Evolutionary conservation across 2,329 filamentous ascomycete species (phyloP).

Genomic region (Pezicula rhizophila): DNA sequence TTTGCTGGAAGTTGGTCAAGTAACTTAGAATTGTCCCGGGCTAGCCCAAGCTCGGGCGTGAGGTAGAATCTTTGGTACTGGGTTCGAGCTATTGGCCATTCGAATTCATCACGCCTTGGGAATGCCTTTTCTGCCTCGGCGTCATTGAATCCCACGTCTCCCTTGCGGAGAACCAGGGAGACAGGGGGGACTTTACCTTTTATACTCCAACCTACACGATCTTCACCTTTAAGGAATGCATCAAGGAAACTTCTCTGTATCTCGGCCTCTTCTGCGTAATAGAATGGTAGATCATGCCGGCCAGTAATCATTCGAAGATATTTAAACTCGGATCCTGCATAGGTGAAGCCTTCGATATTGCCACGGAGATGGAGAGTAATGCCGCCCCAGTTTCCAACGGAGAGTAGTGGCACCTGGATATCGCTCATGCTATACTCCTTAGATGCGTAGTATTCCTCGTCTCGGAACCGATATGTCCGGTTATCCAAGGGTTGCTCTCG

Average conservation of each 20-base stretch:
- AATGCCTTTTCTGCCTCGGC: slow-evolving; percentile 52
- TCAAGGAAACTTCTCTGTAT: slow-evolving; percentile 63
- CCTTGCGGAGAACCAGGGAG: slow-evolving; percentile 57
- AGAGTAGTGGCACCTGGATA: no score
- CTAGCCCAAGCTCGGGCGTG: no score
- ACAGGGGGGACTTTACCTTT: slow-evolving; percentile 53
- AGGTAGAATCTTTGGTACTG: no score
- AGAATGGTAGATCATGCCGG: slow-evolving; percentile 64
- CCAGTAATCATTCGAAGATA: slow-evolving; percentile 63
- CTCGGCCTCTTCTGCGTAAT: slow-evolving; percentile 61
- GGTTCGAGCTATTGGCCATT: slow-evolving; percentile 64
- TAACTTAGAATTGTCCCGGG: no score
- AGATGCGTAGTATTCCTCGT: slow-evolving; percentile 20
- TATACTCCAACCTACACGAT: slow-evolving; percentile 58
- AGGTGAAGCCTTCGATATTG: slow-evolving; percentile 57
- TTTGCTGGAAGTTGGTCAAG: no score
- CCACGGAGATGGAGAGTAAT: slow-evolving; percentile 62
- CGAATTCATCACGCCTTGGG: slow-evolving; percentile 44
- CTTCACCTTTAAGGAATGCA: slow-evolving; percentile 64
- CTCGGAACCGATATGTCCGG: no score
- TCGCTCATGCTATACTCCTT: slow-evolving; percentile 53
- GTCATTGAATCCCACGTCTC: slow-evolving; percentile 62
- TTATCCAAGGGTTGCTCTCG: no score
- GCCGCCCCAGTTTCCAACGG: slow-evolving; percentile 65
- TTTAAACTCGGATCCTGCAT: slow-evolving; percentile 59